Conservation (phyloP, 202 grass and related monocot genomes). For the Zoysia matrella region DNA sequence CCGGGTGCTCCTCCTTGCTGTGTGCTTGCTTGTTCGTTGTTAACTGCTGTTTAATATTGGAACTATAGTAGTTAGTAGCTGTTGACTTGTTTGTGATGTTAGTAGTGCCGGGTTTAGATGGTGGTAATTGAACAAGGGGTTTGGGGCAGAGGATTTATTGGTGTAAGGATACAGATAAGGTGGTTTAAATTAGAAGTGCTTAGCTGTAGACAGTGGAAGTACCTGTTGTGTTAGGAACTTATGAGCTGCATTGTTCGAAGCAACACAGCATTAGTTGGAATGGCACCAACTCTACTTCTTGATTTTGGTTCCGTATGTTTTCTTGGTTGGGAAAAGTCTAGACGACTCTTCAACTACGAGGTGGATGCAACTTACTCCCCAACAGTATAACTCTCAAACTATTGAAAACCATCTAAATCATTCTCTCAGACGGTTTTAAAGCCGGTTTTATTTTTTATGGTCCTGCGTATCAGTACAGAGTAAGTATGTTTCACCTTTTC, state of each 20-base stretch:
- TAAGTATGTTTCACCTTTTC: no score
- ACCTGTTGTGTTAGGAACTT: slow-evolving; percentile 36
- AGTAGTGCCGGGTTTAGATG: slow-evolving; percentile 19
- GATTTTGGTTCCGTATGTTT: background rate
- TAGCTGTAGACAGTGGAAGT: slow-evolving; percentile 49
- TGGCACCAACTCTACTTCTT: background rate
- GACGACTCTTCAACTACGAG: no score
- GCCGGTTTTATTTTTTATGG: no score
- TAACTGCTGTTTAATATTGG: slow-evolving; percentile 30
- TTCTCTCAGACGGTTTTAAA: no score
- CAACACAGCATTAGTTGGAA: slow-evolving; percentile 27
- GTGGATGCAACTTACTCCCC: no score
- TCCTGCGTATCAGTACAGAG: no score
- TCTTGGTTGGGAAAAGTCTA: no score
- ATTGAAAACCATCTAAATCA: no score
- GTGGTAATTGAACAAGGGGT: background rate
- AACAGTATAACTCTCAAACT: no score
- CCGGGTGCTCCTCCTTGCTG: background rate
- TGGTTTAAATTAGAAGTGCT: slow-evolving; percentile 46
- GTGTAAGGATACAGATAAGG: slow-evolving; percentile 51
- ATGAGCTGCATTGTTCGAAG: slow-evolving; percentile 17
- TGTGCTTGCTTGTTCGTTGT: slow-evolving; percentile 28
- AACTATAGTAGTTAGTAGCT: background rate
- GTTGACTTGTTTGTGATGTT: slow-evolving; percentile 3
- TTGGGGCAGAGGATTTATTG: slow-evolving; percentile 40